Evolutionary conservation across 805 yeast species (phyloP).

Genomic region (Candida pseudofarinosa): DNA sequence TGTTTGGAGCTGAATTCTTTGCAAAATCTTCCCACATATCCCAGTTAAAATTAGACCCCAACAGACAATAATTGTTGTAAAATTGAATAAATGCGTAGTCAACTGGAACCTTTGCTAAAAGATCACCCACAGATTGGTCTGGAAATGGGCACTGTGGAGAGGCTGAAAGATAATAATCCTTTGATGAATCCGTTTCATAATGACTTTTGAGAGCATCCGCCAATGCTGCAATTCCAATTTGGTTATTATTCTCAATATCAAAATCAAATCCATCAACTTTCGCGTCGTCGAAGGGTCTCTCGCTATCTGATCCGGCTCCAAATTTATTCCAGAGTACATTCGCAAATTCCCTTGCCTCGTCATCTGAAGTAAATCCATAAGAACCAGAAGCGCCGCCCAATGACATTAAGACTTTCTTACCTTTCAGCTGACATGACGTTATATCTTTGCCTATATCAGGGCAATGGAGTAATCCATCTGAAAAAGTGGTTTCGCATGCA

Average conservation of each 20-base stretch:
- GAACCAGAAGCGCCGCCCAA: constrained; percentile 50
- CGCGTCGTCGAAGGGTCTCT: constrained; percentile 64
- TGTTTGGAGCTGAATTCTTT: constrained; percentile 24
- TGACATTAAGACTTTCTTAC: constrained; percentile 74
- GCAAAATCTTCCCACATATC: constrained; percentile 33
- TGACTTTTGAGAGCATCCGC: constrained; percentile 29
- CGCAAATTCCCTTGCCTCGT: constrained; percentile 55
- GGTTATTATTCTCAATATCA: constrained; percentile 61
- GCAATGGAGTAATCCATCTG: constrained; percentile 43
- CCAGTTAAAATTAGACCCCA: constrained; percentile 30
- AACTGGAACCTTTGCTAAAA: constrained; percentile 19
- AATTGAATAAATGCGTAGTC: constrained; percentile 39
- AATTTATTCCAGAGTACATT: constrained; percentile 36
- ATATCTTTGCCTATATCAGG: constrained; percentile 55
- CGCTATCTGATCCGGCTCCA: constrained; percentile 30
- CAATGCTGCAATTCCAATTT: constrained; percentile 62
- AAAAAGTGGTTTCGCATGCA: constrained; percentile 36
- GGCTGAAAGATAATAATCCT: constrained; percentile 27
- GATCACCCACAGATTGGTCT: constrained; percentile 33
- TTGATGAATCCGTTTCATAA: constrained; percentile 23
- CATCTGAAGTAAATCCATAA: constrained; percentile 38
- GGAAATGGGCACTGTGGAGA: constrained; percentile 41
- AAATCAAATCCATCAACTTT: constrained; percentile 81
- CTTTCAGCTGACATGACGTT: constrained; percentile 68
- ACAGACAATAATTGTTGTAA: constrained; percentile 32